Conservation (phyloP, 1,284 basidiomycete genomes). For the Ustilago xerochloae region DNA sequence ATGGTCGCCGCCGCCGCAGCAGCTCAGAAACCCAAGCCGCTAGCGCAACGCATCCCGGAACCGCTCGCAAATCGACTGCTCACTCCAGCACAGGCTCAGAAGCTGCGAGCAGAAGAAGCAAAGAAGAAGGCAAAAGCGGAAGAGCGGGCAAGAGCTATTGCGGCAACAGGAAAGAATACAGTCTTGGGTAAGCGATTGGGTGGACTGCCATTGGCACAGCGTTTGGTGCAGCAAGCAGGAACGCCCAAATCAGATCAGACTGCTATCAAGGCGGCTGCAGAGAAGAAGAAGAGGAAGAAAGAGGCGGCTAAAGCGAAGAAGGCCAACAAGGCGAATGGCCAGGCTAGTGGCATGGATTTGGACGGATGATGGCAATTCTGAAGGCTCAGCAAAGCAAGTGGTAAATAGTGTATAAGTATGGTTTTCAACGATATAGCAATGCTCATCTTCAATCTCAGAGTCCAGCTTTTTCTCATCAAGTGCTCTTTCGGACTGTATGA, state of each 20-base stretch:
- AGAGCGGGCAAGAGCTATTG: slow-evolving; percentile 30
- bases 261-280: slow-evolving; percentile 35
- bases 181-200: slow-evolving; percentile 37
- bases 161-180: slow-evolving; percentile 39
- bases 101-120: slow-evolving; percentile 45
- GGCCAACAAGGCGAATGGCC: slow-evolving; percentile 3
- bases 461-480: no score
- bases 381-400: not conserved
- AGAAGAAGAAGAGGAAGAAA: slow-evolving; percentile 45
- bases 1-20: not conserved
- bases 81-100: slow-evolving; percentile 45
- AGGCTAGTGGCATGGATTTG: slow-evolving; percentile 27
- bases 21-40: slow-evolving; percentile 21
- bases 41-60: slow-evolving; percentile 39
- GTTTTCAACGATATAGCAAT: no score
- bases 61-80: slow-evolving; percentile 48
- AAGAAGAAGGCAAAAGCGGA: slow-evolving; percentile 43
- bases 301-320: slow-evolving; percentile 37
- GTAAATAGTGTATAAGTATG: not conserved
- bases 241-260: slow-evolving; percentile 41
- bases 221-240: slow-evolving; percentile 43
- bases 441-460: no score
- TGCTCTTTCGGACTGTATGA: no score
- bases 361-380: slow-evolving; percentile 18
- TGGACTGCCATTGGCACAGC: slow-evolving; percentile 43